Evolutionary conservation across 371 early-diverging fungal species (phyloP), one percentile per base, ranked within the genome.

Genomic region (Catenaria anguillulae): DNA sequence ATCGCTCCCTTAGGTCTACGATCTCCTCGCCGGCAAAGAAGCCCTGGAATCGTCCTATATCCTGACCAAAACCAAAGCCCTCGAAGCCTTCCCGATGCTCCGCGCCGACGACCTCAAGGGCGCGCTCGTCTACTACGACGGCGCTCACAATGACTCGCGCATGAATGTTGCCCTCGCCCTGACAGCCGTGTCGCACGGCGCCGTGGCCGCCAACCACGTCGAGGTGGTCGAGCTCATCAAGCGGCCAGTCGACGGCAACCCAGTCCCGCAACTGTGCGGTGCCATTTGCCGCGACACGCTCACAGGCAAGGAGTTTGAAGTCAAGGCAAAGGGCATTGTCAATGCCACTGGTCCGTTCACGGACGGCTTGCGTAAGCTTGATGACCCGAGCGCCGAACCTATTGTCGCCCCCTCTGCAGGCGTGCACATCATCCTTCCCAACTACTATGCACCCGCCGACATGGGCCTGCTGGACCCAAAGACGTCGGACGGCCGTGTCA

Each of bases 391-490:
- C 15, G 82, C 82, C 62, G 55, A 77, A 35, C 85, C 87, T 23
- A 92, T 98, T 65, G 93, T 99, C 26, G 86, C 91, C 12, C 98
- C 98, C 31, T 87, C 88, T 63, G 87, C 94, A 23, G 99, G 99
- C 62, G 90, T 91, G 35, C 99, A 99, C 67, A 86, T 98, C 65
- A 89, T 97, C 61, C 79, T 99, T 45, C 94, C 95, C 62, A 86
- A 84, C 72, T 90, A 93, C 77, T 98, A 87, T 68, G 84, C 86
- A 55, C 96, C 98, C 40, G 80, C 85, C 56, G 83, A 90, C 72
- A 93, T 97, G 93, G 99, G 99, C 50, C 74, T 99, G 63, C 69
- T 99, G 56, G 97, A 99, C 74, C 97, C 98, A 19, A 80, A 83
- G n/a, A 98, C 99, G 4, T 85, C 84, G 64, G 98, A 99, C 77